A percentile compares a stretch with the other conserved stretches of the same genome.
phyloP scores from a whole-genome alignment of 2,329 filamentous ascomycete genomes.

The Pseudocercospora cruenta region DNA sequence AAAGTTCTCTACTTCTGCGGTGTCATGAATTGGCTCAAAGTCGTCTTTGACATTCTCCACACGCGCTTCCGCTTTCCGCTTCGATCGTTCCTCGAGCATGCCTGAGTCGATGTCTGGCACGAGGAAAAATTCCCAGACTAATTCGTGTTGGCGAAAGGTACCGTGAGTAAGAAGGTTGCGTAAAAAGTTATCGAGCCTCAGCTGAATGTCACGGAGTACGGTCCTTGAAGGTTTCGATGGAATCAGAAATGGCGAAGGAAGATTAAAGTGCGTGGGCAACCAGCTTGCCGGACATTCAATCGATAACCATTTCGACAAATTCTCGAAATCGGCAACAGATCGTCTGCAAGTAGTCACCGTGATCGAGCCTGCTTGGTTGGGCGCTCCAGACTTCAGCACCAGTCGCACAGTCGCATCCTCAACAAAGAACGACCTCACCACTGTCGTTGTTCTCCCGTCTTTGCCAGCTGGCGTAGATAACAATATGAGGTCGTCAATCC shows the following conservation, averaged over 20 bases:
- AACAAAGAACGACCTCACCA: conserved; percentile 94
- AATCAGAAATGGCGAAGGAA: conserved; percentile 88
- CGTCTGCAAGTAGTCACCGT: conserved; percentile 93
- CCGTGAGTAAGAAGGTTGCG: conserved; percentile 84
- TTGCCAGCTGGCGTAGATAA: conserved; percentile 72
- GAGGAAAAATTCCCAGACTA: conserved; percentile 98
- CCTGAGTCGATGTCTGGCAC: conserved; percentile 90
- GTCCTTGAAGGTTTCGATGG: conserved; percentile 88
- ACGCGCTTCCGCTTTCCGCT: conserved; percentile 80
- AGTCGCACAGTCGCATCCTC: conserved; percentile 93
- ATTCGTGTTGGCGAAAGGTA: conserved; percentile 93
- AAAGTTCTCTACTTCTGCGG: conserved; percentile 86
- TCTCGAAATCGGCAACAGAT: conserved; percentile 87
- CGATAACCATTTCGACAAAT: conserved; percentile 78
- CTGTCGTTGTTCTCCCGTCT: conserved; percentile 84
- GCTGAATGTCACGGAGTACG: conserved; percentile 83
- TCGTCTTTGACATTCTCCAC: conserved; percentile 87
- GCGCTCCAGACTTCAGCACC: conserved; percentile 90
- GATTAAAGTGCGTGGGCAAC: conserved; percentile 76
- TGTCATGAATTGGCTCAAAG: conserved; percentile 74
- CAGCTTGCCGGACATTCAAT: conserved; percentile 95
- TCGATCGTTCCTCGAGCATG: conserved; percentile 86
- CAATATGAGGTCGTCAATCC: conserved; percentile 89
- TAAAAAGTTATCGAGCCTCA: conserved; percentile 83
- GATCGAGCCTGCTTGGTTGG: conserved; percentile 77